Percentiles rank a stretch among this genome's conserved stretches.
These are phyloP conservation scores for Pseudogymnoascus sp. DNA, from an alignment of 2,329 filamentous ascomycete species.

Conservation along the genomic window DNA sequence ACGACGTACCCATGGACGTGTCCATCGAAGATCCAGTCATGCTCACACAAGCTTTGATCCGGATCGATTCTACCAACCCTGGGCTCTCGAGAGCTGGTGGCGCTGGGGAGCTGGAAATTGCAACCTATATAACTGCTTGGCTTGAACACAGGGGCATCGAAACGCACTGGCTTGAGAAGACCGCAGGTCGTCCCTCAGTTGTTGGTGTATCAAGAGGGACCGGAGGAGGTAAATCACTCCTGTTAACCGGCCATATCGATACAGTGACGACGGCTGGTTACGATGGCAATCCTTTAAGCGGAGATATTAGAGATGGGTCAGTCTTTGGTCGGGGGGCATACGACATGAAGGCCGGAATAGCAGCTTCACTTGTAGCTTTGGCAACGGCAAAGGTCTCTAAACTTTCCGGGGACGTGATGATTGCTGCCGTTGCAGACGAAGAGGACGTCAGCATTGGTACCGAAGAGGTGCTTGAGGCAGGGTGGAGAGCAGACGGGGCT, in stretches of 20 bases:
- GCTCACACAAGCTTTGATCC: constrained; percentile 37
- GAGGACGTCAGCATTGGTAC: constrained; percentile 44
- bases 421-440: constrained; percentile 46
- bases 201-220: constrained; percentile 39
- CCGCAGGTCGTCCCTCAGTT: constrained; percentile 39
- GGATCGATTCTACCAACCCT: constrained; percentile 42
- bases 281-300: constrained; percentile 10
- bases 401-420: constrained; percentile 40
- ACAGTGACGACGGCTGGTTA: constrained; percentile 12
- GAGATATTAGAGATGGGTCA: constrained; percentile 8
- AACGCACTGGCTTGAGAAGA: constrained; percentile 33
- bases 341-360: constrained; percentile 12
- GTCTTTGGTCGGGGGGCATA: constrained; percentile 11
- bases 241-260: constrained; percentile 14
- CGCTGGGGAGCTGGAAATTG: constrained; percentile 38
- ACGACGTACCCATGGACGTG: constrained; percentile 36
- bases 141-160: constrained; percentile 43
- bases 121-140: constrained; percentile 40
- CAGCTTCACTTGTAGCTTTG: constrained; percentile 32
- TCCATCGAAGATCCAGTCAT: constrained; percentile 33
- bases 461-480: constrained; percentile 39
- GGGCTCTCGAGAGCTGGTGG: constrained; percentile 34
- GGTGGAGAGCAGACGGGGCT: constrained; percentile 45
- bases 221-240: constrained; percentile 23
- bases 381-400: constrained; percentile 29